A percentile compares a stretch with the other conserved stretches of the same genome.
These are phyloP conservation scores for Lipomyces yamadae DNA, from an alignment of 805 yeast genomes.

Conservation along the genomic window DNA sequence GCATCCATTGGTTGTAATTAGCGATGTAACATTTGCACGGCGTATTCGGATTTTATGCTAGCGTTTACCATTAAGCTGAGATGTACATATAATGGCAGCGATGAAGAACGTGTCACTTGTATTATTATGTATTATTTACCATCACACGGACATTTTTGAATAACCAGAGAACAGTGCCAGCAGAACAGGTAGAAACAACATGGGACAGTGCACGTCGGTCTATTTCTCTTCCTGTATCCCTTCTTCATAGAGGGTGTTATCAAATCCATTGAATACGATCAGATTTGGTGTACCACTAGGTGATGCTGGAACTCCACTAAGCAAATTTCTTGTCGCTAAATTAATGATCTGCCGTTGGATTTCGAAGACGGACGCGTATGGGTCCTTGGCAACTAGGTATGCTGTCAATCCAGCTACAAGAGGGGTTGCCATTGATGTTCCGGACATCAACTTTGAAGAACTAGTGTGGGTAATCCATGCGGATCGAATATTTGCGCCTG, in stretches of 20 bases:
- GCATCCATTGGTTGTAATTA: background rate
- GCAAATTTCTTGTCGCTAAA: conserved; percentile 16
- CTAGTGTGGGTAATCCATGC: conserved; percentile 41
- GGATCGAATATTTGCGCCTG: conserved; percentile 77
- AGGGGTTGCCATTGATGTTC: conserved; percentile 98
- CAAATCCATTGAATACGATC: conserved; percentile 25
- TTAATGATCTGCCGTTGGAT: conserved; percentile 39
- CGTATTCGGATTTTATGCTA: background rate
- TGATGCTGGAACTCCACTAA: conserved; percentile 7
- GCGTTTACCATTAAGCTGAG: background rate
- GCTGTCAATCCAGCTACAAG: conserved; percentile 91
- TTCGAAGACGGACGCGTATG: conserved; percentile 30
- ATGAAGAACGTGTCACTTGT: conserved; percentile 6
- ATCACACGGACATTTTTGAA: background rate
- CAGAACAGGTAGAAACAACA: background rate
- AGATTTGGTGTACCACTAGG: conserved; percentile 21
- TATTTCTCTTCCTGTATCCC: background rate
- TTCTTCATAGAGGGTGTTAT: background rate
- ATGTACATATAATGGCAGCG: background rate
- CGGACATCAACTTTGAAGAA: conserved; percentile 45
- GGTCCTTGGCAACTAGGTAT: conserved; percentile 49
- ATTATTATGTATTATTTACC: conserved; percentile 2
- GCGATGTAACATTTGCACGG: background rate
- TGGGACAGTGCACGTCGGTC: background rate
- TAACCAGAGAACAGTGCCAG: background rate